phyloP scores from a whole-genome alignment of 768 basidiomycete species.

The Rhodotorula kratochvilovae region DNA sequence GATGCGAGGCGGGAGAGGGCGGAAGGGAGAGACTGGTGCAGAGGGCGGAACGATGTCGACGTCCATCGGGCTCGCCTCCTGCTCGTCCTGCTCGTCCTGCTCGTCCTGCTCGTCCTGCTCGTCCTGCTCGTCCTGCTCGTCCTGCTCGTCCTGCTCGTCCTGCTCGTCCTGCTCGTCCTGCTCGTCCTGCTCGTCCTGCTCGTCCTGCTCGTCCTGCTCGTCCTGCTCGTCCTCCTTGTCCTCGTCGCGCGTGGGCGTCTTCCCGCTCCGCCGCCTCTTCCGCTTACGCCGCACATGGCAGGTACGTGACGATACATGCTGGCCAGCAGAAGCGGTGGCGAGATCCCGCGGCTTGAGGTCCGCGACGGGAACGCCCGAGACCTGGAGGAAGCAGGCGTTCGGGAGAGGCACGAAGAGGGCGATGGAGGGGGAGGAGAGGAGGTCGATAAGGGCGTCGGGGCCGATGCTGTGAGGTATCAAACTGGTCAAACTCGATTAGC shows the following conservation, averaged over 20 bases:
- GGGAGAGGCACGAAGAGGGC: constrained; percentile 71
- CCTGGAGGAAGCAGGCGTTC: constrained; percentile 77
- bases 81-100: no score
- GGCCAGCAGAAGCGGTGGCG: neutral
- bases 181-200: no score
- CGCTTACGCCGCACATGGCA: neutral
- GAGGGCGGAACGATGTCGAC: neutral
- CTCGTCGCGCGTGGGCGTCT: neutral
- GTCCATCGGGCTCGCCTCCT: neutral
- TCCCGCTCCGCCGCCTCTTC: neutral
- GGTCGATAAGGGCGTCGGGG: constrained; percentile 67
- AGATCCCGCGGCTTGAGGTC: constrained; percentile 51
- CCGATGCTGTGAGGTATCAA: constrained; percentile 75
- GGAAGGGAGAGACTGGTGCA: neutral
- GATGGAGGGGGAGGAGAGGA: constrained; percentile 60
- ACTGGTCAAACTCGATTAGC: no score
- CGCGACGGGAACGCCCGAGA: constrained; percentile 68
- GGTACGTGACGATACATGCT: neutral
- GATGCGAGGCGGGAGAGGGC: neutral
- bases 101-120: no score
- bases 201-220: neutral
- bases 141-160: no score
- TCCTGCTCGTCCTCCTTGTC: neutral
- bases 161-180: no score
- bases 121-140: no score